Evolutionary conservation across 1,139 yeast species (phyloP).

Genomic region (Magnusiomyces sp.): DNA sequence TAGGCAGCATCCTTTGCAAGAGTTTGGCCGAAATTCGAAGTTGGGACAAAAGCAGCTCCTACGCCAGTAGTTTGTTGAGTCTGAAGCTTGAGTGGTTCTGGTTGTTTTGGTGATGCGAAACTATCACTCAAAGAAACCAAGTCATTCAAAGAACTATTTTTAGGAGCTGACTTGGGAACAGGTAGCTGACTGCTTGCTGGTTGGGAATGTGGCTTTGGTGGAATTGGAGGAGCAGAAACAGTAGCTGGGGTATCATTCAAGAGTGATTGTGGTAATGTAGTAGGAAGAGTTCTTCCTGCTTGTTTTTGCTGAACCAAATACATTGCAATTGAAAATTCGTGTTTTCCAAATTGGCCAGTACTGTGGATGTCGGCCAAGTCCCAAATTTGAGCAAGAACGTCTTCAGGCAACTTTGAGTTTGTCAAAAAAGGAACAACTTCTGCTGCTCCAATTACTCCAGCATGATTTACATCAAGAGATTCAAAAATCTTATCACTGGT

Average conservation of each 20-base stretch:
- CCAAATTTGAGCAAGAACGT: slow-evolving; percentile 85
- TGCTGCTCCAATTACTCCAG: slow-evolving; percentile 53
- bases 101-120: slow-evolving; percentile 28
- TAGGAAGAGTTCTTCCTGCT: slow-evolving; percentile 70
- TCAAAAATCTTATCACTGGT: slow-evolving; percentile 77
- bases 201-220: slow-evolving; percentile 21
- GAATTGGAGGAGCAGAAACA: slow-evolving; percentile 17
- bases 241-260: slow-evolving; percentile 8
- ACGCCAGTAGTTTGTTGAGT: slow-evolving; percentile 29
- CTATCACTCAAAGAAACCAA: slow-evolving; percentile 33
- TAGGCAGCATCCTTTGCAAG: slow-evolving; percentile 34
- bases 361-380: slow-evolving; percentile 87
- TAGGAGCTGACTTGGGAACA: slow-evolving; percentile 27
- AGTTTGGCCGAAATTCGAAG: slow-evolving; percentile 63
- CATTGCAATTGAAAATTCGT: slow-evolving; percentile 90
- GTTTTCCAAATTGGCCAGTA: slow-evolving; percentile 69
- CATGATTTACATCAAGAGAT: slow-evolving; percentile 55
- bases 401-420: slow-evolving; percentile 81
- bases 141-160: slow-evolving; percentile 23
- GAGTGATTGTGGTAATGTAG: slow-evolving; percentile 32
- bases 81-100: slow-evolving; percentile 18
- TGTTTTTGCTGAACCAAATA: slow-evolving; percentile 79
- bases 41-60: slow-evolving; percentile 45
- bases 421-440: slow-evolving; percentile 85
- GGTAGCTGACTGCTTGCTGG: slow-evolving; percentile 18